A percentile compares a stretch with the other conserved stretches of the same genome.
phyloP scores from a whole-genome alignment of 306 rosid genomes.

The Malus sylvestris region DNA sequence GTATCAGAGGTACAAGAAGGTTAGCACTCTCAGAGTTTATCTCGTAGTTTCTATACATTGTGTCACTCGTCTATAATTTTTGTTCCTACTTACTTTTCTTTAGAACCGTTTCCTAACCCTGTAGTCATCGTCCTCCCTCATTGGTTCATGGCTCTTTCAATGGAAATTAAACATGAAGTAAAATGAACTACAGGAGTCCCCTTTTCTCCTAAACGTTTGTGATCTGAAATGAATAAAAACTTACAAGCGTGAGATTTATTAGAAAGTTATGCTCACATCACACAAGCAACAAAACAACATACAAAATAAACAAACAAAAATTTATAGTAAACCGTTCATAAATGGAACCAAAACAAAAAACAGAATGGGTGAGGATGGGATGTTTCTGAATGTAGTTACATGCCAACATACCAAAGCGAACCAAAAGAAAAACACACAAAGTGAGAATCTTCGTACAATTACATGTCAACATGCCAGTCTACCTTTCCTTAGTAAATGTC shows the following conservation, averaged over 20 bases:
- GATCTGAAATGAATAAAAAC: not conserved
- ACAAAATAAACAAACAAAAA: not conserved
- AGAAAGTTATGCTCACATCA: not conserved
- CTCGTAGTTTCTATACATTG: not conserved
- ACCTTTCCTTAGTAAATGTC: not conserved
- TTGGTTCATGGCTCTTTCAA: not conserved
- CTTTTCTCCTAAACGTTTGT: not conserved
- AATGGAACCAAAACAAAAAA: not conserved
- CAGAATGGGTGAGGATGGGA: not conserved
- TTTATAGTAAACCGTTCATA: not conserved
- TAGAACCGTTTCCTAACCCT: not conserved
- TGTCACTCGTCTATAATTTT: not conserved
- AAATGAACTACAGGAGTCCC: not conserved
- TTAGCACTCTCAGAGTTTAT: not conserved
- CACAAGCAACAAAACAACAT: not conserved
- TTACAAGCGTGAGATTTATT: not conserved
- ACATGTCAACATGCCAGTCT: not conserved
- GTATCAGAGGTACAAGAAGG: not conserved
- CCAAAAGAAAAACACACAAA: too few relatives aligned
- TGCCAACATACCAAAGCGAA: too few relatives aligned
- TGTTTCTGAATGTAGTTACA: not conserved
- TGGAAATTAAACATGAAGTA: not conserved
- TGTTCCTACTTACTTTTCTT: not conserved
- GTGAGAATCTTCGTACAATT: not conserved
- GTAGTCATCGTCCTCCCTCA: not conserved